Base-by-base conservation (phyloP, 768 basidiomycete species). In the Cantharellus cinnabarinus region DNA sequence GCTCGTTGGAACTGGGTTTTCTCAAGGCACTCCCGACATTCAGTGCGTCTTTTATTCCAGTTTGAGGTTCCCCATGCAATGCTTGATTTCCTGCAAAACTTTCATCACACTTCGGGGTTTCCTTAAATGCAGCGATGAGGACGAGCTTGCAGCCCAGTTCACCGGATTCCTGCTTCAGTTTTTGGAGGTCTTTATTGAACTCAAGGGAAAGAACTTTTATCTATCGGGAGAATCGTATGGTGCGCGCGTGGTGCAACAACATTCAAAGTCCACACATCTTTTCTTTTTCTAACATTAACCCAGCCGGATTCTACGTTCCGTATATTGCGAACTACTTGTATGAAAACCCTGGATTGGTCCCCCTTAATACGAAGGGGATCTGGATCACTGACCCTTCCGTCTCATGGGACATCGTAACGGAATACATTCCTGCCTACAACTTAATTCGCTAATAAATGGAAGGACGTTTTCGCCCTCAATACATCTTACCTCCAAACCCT, bases 1-100 rank as follows among this genome's bases (percentile, higher is more conserved):
- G 63, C 85, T 85, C 2, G 79, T 87, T 39, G 85, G 85, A 3
- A 86, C 84, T 3, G 85, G 85, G 0, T 87, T 80, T 67, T 82
- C 82, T 2, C 81, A 82, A 61, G 85, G 85, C 15, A 71, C 62
- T 10, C 83, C 85, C 0, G 77, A 80, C 60, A 79, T 80, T 41
- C 35, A 10, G 52, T 42, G 61, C 58, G 50, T 72, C 72, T 59
- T 41, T 59, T 38, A 35, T n/a, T n/a, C 40, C 42, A n/a, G 41
- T 3, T 20, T 35, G 40, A 2, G 10, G n/a, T 29, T 29, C 20
- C 20, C 20, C 20, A 29, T 29, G 20, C 20, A 29, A 29, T 29
- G 20, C 20, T 29, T 29, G 20, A 29, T 29, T 29, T 29, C 20
- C 20, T 29, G 20, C 20, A 29, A 29, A 29, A 29, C 20, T 29